These are phyloP conservation scores for Clohesyomyces aquaticus DNA, from an alignment of 495 filamentous ascomycete genomes.

Conservation along the genomic window DNA sequence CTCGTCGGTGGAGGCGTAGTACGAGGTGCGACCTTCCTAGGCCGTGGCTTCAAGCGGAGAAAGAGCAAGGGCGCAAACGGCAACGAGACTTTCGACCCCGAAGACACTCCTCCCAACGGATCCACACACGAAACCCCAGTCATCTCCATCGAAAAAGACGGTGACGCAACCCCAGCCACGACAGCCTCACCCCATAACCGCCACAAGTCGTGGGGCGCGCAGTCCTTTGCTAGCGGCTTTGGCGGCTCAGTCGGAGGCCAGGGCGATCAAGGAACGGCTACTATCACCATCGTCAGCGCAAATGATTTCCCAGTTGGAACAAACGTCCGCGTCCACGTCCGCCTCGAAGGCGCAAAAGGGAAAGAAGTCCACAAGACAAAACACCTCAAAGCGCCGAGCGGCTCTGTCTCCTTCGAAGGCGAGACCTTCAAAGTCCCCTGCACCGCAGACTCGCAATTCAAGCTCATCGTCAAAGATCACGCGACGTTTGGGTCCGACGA, in stretches of 20 bases:
- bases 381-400: conserved; percentile 63
- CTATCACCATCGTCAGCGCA: conserved; percentile 78
- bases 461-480: conserved; percentile 80
- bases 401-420: conserved; percentile 64
- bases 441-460: conserved; percentile 83
- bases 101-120: conserved; percentile 23
- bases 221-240: conserved; percentile 58
- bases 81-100: conserved; percentile 25
- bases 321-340: conserved; percentile 80
- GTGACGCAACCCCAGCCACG: conserved; percentile 23
- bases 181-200: conserved; percentile 57
- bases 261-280: conserved; percentile 71
- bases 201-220: conserved; percentile 67
- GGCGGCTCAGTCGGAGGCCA: conserved; percentile 47
- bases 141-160: conserved; percentile 46
- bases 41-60: conserved; percentile 72
- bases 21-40: conserved; percentile 86
- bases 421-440: conserved; percentile 70
- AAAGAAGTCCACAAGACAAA: conserved; percentile 90
- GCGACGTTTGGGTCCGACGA: conserved; percentile 80
- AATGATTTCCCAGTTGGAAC: conserved; percentile 73
- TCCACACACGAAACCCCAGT: conserved; percentile 34
- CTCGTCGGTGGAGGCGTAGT: conserved; percentile 69
- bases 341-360: conserved; percentile 65
- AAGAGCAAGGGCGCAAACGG: conserved; percentile 60